Conservation (phyloP, 768 basidiomycete genomes). For the Pulveroboletus sp. region DNA sequence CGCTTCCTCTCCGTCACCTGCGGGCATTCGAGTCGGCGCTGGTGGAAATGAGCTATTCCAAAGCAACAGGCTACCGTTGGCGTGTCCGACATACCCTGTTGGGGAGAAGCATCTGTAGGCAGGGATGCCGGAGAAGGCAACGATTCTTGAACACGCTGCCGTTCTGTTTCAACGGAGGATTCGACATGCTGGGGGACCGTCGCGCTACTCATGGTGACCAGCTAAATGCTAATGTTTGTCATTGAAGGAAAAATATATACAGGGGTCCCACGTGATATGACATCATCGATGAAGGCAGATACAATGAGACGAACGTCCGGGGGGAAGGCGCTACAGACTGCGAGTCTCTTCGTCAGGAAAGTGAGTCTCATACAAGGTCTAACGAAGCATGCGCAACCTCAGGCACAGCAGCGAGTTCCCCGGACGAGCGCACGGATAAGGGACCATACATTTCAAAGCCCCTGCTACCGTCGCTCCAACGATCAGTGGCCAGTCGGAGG, state of each 20-base stretch:
- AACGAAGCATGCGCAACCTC: conserved; percentile 7
- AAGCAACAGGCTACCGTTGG: not conserved
- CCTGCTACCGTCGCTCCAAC: conserved; percentile 38
- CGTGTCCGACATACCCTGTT: conserved; percentile 34
- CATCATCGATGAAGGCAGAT: conserved; percentile 3
- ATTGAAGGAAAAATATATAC: conserved; percentile 1
- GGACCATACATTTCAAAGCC: conserved; percentile 7
- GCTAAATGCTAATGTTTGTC: not conserved
- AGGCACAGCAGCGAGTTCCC: conserved; percentile 17
- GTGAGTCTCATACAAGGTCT: not conserved
- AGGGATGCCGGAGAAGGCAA: conserved; percentile 25
- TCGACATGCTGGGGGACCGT: not conserved
- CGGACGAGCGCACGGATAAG: conserved; percentile 20
- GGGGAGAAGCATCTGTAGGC: conserved; percentile 29
- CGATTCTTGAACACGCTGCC: not conserved
- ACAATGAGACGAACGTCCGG: not conserved
- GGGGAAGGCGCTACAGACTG: not conserved
- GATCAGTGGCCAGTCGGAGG: conserved; percentile 59
- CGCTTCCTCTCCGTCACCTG: conserved; percentile 34
- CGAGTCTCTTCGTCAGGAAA: not conserved
- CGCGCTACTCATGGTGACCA: conserved; percentile 6
- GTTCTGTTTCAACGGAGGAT: conserved; percentile 3
- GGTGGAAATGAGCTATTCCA: not conserved
- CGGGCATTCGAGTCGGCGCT: conserved; percentile 30
- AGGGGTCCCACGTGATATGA: conserved; percentile 23